Base-by-base conservation (phyloP, 2,329 filamentous ascomycete species). In the Atkinsonella hypoxylon region DNA sequence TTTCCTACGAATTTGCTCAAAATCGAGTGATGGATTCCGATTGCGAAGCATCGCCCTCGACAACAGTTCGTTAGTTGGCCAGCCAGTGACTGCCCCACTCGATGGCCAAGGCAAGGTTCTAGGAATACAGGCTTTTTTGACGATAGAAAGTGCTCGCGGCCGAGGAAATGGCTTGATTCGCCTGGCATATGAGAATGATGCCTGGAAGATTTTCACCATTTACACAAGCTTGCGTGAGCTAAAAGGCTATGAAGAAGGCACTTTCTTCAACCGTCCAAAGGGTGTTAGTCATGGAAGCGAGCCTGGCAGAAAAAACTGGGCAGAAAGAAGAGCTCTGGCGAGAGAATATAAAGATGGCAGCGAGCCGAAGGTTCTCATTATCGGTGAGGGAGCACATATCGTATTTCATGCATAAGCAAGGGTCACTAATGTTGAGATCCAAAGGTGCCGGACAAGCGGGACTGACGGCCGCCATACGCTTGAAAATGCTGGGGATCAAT, bases 161-260 rank as follows among this genome's bases (percentile, higher is more conserved):
- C 56, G 57, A 0, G 84, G 81, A 0, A 64, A 71, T 1, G 83
- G 83, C 1, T 56, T 85, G 1, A 68, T 77, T 0, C 68, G 79
- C 3, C 61, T 86, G 0, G 68, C 72, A 0, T 62, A 71, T 38
- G 64, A 70, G 45, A 61, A 63, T 0, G 67, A 62, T 0, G 36
- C 52, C 2, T 86, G 81, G 81, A 82, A 80, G 59, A 75, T 79
- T 0, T 83, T 78, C 54, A 82, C 79, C 1, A 57, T 87, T 0
- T 85, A 79, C 58, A 86, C 83, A 0, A 69, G 71, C 0, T 65
- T 87, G 5, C 59, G 71, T 1, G 72, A 76, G 38, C 55, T 87
- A 5, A 75, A 68, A 4, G 77, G 74, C 0, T 64, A 73, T 47
- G 75, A 81, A 52, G 79, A 85, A 60, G 54, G 57, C 0, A 60